Base-by-base conservation (phyloP, 2,329 filamentous ascomycete genomes). In the Ophiosphaerella narmari region DNA sequence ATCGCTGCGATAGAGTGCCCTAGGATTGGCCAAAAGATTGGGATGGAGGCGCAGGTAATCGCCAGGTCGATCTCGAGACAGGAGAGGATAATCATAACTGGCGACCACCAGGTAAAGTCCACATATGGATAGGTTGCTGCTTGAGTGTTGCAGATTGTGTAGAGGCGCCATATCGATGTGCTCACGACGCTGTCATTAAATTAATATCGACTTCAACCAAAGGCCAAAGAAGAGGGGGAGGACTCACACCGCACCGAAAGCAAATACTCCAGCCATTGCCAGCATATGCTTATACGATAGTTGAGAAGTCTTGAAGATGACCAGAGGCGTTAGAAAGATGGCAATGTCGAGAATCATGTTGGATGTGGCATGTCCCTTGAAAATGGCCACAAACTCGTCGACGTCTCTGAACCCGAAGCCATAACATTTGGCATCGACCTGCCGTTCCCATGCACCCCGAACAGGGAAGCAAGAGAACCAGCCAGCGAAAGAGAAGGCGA, bases 301-400 rank as follows among this genome's bases (percentile, higher is more conserved):
- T 11, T 66, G 62, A 0, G 68, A 58, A 8, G 55, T 60, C 3
- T 51, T 49, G 39, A 74, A 68, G 14, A 72, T 52, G 0, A 70
- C 57, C 50, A 72, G 54, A 0, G 70, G 71, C 3, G 62, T 60
- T 1, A 65, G 7, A 35, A 72, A 69, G 3, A 74, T 59, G 5
- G 60, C 45, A n/a, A 72, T 32, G 34, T 74, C 71, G 31, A 73
- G 66, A 4, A 61, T 53, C 69, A 73, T 72, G 55, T 73, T 73
- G 16, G 61, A 48, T 1, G 66, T 57, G 0, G 67, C 61, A 32
- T 73, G 70, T 0, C 56, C 57, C 11, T 62, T 54, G 41, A 66
- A 74, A 3, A 57, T 55, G 6, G 43, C 42, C 24, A 70, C 48
- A 23, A 73, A 71, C 11, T 43, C 49, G 0, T 54, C 24, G 1